These are phyloP conservation scores for Stephania japonica DNA, from an alignment of 164 flowering plant species.

Conservation along the genomic window DNA sequence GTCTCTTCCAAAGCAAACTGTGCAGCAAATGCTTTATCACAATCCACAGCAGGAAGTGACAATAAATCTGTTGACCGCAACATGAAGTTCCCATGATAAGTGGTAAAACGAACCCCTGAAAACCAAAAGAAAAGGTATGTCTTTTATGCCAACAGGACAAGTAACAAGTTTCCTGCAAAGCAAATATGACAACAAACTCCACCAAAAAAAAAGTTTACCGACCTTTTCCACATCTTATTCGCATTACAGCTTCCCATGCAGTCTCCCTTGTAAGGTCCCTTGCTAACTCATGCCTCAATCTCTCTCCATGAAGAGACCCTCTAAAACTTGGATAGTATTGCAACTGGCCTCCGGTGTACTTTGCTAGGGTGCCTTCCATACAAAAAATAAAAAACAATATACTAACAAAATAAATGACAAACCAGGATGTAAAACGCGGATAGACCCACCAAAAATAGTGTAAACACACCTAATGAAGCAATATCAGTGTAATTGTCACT, in stretches of 20 bases:
- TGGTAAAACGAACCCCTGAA: constrained; percentile 81
- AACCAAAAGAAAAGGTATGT: constrained; percentile 14
- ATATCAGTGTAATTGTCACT: constrained; percentile 94
- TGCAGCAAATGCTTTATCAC: constrained; percentile 97
- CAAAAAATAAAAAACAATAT: not conserved
- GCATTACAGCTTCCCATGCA: constrained; percentile 99
- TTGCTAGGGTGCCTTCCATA: constrained; percentile 74
- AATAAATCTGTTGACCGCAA: constrained; percentile 81
- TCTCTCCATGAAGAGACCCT: constrained; percentile 53
- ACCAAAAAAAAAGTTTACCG: not conserved
- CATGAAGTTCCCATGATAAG: constrained; percentile 97
- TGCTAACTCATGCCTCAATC: constrained; percentile 69
- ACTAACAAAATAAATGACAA: not conserved
- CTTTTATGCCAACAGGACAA: constrained; percentile 1
- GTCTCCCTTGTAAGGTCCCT: constrained; percentile 97
- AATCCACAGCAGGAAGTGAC: constrained; percentile 97
- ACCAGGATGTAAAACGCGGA: not conserved
- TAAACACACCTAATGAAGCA: constrained; percentile 74
- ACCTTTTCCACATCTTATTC: constrained; percentile 99
- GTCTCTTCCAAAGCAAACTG: constrained; percentile 90
- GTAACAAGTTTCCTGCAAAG: not conserved
- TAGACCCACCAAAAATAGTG: not conserved
- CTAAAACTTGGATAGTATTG: constrained; percentile 79
- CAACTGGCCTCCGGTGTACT: constrained; percentile 96
- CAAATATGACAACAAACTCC: not conserved